Conservation (phyloP, 768 basidiomycete species). For the Sutorius australiensis region DNA sequence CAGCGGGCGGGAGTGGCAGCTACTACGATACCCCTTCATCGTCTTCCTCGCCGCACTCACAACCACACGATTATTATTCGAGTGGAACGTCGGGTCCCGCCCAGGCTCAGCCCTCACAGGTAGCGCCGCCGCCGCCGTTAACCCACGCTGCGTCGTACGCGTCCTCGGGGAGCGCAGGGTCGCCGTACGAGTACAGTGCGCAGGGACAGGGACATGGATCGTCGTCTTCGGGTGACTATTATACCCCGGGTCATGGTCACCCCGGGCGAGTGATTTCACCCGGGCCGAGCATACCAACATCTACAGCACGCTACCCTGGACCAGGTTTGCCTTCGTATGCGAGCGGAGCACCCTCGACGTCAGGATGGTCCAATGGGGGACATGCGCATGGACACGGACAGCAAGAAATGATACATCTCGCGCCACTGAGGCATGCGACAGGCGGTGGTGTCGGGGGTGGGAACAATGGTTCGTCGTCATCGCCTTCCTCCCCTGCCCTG, state of each 20-base stretch:
- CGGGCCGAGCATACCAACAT: slow-evolving; percentile 12
- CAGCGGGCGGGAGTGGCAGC: slow-evolving; percentile 9
- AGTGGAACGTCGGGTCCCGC: slow-evolving; percentile 17
- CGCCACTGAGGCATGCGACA: slow-evolving; percentile 29
- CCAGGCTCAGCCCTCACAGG: slow-evolving; percentile 17
- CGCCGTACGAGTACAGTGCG: slow-evolving; percentile 22
- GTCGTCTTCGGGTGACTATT: slow-evolving; percentile 23
- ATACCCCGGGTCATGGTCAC: slow-evolving; percentile 18
- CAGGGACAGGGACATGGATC: slow-evolving; percentile 20
- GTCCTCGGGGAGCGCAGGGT: slow-evolving; percentile 22
- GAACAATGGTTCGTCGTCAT: slow-evolving; percentile 18
- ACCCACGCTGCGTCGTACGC: slow-evolving; percentile 22
- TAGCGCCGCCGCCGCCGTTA: slow-evolving; percentile 15
- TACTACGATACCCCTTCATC: slow-evolving; percentile 27
- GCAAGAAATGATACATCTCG: slow-evolving; percentile 35
- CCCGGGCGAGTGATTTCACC: slow-evolving; percentile 19
- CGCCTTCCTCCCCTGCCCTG: slow-evolving; percentile 29
- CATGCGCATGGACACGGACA: slow-evolving; percentile 22
- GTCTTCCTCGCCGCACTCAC: slow-evolving; percentile 20
- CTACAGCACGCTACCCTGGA: slow-evolving; percentile 15
- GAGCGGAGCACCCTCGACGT: neutral
- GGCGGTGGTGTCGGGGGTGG: slow-evolving; percentile 3
- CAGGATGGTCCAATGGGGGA: slow-evolving; percentile 15
- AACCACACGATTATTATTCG: slow-evolving; percentile 20
- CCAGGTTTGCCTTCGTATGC: slow-evolving; percentile 6